Evolutionary conservation across 192 early-diverging fungal species (phyloP).

Genomic region (Backusella tuberculispora): DNA sequence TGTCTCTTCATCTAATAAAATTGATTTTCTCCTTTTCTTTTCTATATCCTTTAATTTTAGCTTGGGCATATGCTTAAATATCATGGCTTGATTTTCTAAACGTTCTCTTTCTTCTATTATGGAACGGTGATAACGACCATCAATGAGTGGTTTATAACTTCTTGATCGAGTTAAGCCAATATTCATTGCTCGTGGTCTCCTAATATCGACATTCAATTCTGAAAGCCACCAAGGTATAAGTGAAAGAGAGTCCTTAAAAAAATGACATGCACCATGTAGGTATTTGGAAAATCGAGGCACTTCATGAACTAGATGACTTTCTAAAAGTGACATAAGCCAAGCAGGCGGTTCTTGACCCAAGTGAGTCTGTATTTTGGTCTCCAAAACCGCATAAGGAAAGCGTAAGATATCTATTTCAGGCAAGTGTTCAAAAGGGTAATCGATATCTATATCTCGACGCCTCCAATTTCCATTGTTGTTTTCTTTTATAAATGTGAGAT

Average conservation of each 20-base stretch:
- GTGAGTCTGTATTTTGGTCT: slow-evolving; percentile 84
- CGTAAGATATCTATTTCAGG: slow-evolving; percentile 69
- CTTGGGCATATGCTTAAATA: neutral
- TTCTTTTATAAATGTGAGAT: slow-evolving; percentile 86
- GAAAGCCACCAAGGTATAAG: slow-evolving; percentile 39
- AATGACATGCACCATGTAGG: slow-evolving; percentile 59
- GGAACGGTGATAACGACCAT: slow-evolving; percentile 7
- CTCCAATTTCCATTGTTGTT: slow-evolving; percentile 75
- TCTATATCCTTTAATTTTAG: neutral
- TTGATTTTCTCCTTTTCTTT: neutral
- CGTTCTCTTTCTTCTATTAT: neutral
- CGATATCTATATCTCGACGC: slow-evolving; percentile 70
- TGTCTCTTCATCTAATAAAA: neutral
- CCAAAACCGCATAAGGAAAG: slow-evolving; percentile 87
- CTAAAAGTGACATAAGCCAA: slow-evolving; percentile 78
- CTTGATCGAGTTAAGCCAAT: slow-evolving; percentile 22
- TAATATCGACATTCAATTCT: slow-evolving; percentile 50
- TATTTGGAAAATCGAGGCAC: slow-evolving; percentile 90
- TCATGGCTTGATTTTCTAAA: neutral
- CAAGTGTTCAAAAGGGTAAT: slow-evolving; percentile 77
- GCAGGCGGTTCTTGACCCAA: slow-evolving; percentile 72
- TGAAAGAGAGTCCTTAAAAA: slow-evolving; percentile 13
- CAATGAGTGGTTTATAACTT: slow-evolving; percentile 22
- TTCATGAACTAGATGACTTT: slow-evolving; percentile 74
- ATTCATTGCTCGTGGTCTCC: slow-evolving; percentile 35